phyloP scores from a whole-genome alignment of 495 filamentous ascomycete species.

The Podospora comata region DNA sequence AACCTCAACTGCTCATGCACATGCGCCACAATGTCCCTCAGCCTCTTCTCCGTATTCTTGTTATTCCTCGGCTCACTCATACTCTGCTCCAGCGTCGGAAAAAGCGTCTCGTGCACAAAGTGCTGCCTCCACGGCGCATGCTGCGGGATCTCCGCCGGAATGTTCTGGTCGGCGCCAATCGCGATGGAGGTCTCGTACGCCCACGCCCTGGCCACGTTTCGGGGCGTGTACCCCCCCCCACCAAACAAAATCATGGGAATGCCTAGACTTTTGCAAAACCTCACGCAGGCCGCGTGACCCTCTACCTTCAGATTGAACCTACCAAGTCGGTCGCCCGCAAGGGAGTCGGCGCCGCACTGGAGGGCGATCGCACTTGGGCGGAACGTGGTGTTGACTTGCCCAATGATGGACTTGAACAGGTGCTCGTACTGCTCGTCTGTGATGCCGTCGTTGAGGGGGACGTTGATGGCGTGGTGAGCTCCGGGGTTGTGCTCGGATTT shows the following conservation, averaged over 20 bases:
- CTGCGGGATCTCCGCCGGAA: constrained; percentile 69
- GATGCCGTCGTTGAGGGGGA: constrained; percentile 92
- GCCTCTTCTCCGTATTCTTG: constrained; percentile 70
- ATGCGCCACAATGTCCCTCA: constrained; percentile 67
- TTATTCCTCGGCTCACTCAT: constrained; percentile 61
- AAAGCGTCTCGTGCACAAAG: constrained; percentile 79
- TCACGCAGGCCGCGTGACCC: constrained; percentile 88
- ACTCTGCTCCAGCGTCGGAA: constrained; percentile 70
- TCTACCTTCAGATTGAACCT: constrained; percentile 95
- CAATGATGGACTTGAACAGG: constrained; percentile 80
- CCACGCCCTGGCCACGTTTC: constrained; percentile 95
- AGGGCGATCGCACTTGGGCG: constrained; percentile 84
- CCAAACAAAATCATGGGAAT: constrained; percentile 86
- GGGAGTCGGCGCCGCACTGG: constrained; percentile 93
- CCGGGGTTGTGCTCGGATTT: constrained; percentile 80
- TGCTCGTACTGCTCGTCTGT: constrained; percentile 85
- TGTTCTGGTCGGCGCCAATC: constrained; percentile 65
- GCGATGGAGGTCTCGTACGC: constrained; percentile 92
- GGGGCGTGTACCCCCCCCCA: constrained; percentile 94
- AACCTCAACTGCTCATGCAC: constrained; percentile 86
- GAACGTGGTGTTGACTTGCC: constrained; percentile 70
- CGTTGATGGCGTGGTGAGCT: constrained; percentile 93
- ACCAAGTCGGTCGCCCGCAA: constrained; percentile 88
- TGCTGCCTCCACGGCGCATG: constrained; percentile 75
- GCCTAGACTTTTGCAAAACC: constrained; percentile 72